Conservation (phyloP, 1,284 basidiomycete species). For the Tausonia pullulans region DNA sequence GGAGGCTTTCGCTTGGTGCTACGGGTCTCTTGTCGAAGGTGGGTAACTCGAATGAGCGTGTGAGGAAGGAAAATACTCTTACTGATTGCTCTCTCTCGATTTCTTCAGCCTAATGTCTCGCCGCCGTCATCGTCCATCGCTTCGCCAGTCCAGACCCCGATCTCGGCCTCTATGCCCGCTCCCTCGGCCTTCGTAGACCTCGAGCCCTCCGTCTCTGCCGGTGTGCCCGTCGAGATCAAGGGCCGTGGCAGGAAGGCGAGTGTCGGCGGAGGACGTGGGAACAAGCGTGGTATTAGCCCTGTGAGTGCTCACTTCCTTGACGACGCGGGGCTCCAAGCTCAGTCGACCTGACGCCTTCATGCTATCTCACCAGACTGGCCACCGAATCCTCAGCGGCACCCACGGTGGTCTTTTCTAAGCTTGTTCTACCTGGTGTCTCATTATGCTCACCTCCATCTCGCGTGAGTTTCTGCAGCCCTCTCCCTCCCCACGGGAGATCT, state of each 20-base stretch:
- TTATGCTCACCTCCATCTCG: no score
- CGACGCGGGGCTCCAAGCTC: no score
- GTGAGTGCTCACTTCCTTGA: background rate
- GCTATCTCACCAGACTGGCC: no score
- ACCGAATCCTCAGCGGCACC: no score
- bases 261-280: background rate
- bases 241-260: background rate
- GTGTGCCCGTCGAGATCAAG: no score
- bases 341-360: no score
- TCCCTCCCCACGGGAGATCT: no score
- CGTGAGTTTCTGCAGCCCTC: no score
- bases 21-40: background rate
- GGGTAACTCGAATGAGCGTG: no score
- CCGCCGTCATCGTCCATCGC: background rate
- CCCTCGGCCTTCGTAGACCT: background rate
- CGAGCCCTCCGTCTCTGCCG: background rate
- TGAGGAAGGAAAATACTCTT: background rate
- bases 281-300: conserved; percentile 1
- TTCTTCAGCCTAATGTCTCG: background rate
- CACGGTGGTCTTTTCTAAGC: no score
- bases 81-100: background rate
- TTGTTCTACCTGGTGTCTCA: no score
- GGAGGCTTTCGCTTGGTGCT: background rate
- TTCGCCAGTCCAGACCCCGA: background rate
- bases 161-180: background rate